A percentile compares a stretch with the other conserved stretches of the same genome.
Evolutionary conservation across 768 basidiomycete genomes (phyloP).

Genomic region (Amanita inopinata): DNA sequence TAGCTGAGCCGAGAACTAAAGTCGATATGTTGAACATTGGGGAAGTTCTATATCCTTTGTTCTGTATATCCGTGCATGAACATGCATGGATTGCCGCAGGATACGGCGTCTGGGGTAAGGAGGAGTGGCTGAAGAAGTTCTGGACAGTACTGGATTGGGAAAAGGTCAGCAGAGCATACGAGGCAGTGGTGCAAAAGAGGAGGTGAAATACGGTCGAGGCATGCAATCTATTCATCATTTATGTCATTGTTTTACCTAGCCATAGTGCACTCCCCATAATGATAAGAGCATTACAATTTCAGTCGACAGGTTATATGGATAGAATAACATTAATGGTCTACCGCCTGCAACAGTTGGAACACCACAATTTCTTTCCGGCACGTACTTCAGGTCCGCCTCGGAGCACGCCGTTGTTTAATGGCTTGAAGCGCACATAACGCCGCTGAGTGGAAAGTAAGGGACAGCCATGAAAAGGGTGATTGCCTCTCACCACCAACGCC

Average conservation of each 20-base stretch:
- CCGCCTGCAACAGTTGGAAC: neutral
- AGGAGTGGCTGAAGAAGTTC: conserved; percentile 74
- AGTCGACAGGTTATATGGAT: neutral
- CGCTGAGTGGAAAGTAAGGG: conserved; percentile 36
- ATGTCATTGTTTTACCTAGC: no score
- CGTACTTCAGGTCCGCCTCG: neutral
- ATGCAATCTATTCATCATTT: no score
- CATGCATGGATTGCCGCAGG: conserved; percentile 81
- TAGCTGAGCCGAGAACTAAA: conserved; percentile 13
- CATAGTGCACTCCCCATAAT: conserved; percentile 3
- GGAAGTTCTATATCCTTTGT: conserved; percentile 57
- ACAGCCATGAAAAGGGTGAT: conserved; percentile 6
- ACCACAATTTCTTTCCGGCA: no score
- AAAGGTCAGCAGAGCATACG: conserved; percentile 38
- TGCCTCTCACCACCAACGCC: conserved; percentile 85
- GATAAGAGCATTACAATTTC: neutral
- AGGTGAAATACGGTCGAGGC: neutral
- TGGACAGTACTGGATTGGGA: conserved; percentile 80
- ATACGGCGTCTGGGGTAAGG: conserved; percentile 87
- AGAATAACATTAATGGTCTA: neutral
- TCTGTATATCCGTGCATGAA: conserved; percentile 73
- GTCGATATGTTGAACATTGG: conserved; percentile 30
- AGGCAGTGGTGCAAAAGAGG: neutral
- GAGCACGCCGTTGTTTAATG: conserved; percentile 30
- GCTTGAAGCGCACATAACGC: conserved; percentile 84